Conservation (phyloP, 306 rosid genomes). For the Acacia crassicarpa region DNA sequence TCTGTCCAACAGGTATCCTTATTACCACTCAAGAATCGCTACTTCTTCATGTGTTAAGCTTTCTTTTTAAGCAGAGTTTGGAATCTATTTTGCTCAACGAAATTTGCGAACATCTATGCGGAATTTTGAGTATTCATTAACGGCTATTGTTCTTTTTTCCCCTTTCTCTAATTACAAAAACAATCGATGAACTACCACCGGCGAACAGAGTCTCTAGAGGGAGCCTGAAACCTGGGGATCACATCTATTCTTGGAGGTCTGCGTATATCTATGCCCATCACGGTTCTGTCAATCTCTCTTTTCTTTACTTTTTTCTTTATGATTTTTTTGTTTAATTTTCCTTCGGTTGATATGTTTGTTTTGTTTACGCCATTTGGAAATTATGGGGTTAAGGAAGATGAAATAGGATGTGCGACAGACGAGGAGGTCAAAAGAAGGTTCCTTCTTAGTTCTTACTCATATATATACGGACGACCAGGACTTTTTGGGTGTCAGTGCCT, state of each 20-base stretch:
- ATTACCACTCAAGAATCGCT: no score
- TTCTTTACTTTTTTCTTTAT: neutral
- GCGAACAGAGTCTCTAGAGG: constrained; percentile 52
- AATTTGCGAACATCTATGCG: neutral
- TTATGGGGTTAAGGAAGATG: neutral
- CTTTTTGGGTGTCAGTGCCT: neutral
- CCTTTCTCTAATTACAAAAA: neutral
- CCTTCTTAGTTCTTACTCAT: neutral
- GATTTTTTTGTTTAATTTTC: neutral
- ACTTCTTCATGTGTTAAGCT: neutral
- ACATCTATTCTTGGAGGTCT: constrained; percentile 87
- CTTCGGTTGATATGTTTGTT: neutral
- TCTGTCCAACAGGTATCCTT: constrained; percentile 70
- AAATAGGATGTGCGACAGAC: neutral
- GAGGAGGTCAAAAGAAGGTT: neutral
- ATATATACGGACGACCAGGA: neutral
- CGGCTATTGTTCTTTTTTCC: neutral
- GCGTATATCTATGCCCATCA: constrained; percentile 94
- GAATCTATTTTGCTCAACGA: constrained; percentile 3
- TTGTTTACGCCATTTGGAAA: neutral
- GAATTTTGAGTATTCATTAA: constrained; percentile 5
- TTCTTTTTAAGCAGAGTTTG: neutral
- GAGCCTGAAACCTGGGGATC: constrained; percentile 85
- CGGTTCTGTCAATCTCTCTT: constrained; percentile 46
- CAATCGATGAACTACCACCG: constrained; percentile 7